phyloP scores from a whole-genome alignment of 371 early-diverging fungal genomes.

The Conidiobolus incongruus region DNA sequence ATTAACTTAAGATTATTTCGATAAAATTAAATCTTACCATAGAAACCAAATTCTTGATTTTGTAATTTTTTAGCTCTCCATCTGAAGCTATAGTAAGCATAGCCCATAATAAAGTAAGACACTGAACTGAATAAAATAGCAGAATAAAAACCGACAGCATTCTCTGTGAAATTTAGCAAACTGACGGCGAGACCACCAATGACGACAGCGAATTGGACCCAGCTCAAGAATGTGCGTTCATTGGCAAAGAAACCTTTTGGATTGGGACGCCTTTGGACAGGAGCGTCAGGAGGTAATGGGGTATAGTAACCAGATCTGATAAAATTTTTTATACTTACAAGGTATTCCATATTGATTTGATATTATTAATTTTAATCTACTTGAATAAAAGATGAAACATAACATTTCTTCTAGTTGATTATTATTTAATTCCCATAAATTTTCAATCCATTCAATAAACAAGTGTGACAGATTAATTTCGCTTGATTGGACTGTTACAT shows the following conservation, averaged over 20 bases:
- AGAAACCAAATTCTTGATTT: constrained; percentile 41
- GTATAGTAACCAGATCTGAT: too few relatives aligned
- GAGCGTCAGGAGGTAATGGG: not conserved
- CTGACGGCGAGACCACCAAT: constrained; percentile 38
- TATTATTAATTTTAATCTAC: too few relatives aligned
- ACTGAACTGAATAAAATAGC: constrained; percentile 60
- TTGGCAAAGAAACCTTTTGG: constrained; percentile 66
- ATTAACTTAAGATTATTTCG: too few relatives aligned
- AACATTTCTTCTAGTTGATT: too few relatives aligned
- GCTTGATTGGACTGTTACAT: too few relatives aligned
- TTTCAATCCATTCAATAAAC: too few relatives aligned
- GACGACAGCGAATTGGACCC: constrained; percentile 38
- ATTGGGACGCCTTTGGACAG: not conserved
- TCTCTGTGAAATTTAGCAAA: constrained; percentile 52
- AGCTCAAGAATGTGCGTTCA: constrained; percentile 82
- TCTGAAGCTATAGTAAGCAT: constrained; percentile 76
- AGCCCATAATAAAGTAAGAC: constrained; percentile 56
- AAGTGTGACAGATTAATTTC: too few relatives aligned
- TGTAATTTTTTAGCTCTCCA: constrained; percentile 76
- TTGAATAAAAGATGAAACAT: too few relatives aligned
- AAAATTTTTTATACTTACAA: too few relatives aligned
- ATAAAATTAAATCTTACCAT: constrained; percentile 8
- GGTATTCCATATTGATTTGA: too few relatives aligned
- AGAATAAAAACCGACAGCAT: constrained; percentile 31
- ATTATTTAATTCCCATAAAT: too few relatives aligned